Conservation (phyloP, 352 stramenopile species). For the Pythium sp. region DNA sequence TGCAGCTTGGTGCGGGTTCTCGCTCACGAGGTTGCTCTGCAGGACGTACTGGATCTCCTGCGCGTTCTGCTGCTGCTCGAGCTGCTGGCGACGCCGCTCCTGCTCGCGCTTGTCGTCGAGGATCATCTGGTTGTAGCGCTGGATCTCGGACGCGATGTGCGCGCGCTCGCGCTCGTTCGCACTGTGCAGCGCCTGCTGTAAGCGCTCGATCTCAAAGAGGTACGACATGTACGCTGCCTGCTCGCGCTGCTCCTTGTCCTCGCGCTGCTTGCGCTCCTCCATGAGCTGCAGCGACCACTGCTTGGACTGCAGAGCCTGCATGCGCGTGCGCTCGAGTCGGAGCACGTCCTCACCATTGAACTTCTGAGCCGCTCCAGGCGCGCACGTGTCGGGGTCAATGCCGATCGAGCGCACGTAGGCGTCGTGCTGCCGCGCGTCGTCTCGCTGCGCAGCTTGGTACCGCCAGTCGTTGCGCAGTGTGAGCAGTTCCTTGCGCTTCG, state of each 20-base stretch:
- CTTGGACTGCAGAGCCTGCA: conserved; percentile 68
- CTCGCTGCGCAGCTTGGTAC: conserved; percentile 31
- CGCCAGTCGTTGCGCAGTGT: conserved; percentile 71
- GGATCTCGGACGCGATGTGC: conserved; percentile 42
- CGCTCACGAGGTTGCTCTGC: conserved; percentile 64
- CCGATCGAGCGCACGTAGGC: conserved; percentile 28
- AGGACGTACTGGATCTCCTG: conserved; percentile 61
- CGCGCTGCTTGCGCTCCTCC: conserved; percentile 41
- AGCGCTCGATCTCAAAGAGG: conserved; percentile 49
- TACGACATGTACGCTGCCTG: conserved; percentile 41
- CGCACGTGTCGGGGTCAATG: conserved; percentile 58
- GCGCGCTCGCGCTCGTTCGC: conserved; percentile 51
- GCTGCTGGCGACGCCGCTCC: conserved; percentile 29
- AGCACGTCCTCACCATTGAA: conserved; percentile 64
- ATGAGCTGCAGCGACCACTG: conserved; percentile 65
- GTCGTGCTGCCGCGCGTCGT: conserved; percentile 28
- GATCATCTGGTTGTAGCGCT: conserved; percentile 54
- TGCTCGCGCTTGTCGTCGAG: conserved; percentile 39
- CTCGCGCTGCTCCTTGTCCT: conserved; percentile 36
- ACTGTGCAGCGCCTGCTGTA: conserved; percentile 57
- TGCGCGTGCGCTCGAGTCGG: conserved; percentile 48
- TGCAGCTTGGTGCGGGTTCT: conserved; percentile 59
- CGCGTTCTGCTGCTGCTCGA: conserved; percentile 50
- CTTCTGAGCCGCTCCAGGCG: conserved; percentile 56
- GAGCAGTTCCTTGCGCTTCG: conserved; percentile 55